These are phyloP conservation scores for Tetrahymena malaccensis DNA, from an alignment of 73 alveolate species.

Conservation along the genomic window DNA sequence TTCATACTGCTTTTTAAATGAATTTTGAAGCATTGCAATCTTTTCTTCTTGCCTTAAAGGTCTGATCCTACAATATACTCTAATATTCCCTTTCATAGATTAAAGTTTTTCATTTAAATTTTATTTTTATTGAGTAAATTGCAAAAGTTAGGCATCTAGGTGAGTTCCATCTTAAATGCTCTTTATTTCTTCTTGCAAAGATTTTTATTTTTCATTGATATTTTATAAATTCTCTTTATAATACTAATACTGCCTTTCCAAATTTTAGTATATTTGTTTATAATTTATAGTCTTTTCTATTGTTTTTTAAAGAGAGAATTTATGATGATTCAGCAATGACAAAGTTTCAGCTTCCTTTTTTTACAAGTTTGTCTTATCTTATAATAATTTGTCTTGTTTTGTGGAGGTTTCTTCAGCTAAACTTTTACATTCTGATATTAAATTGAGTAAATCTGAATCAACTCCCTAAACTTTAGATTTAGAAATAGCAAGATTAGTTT, in stretches of 20 bases:
- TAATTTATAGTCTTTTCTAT: neutral
- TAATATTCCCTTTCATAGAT: neutral
- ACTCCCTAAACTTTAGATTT: neutral
- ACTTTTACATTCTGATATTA: neutral
- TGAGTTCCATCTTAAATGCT: neutral
- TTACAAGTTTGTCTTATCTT: neutral
- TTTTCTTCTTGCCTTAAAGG: neutral
- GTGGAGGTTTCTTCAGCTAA: neutral
- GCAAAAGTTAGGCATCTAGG: neutral
- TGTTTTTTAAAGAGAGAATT: neutral
- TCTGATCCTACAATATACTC: neutral
- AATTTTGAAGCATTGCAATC: neutral
- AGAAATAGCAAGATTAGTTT: neutral
- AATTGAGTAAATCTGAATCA: neutral
- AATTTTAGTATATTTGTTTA: neutral
- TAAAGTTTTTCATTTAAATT: neutral
- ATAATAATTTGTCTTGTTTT: neutral
- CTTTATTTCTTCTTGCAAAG: neutral
- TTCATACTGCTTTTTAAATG: neutral
- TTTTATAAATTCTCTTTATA: neutral
- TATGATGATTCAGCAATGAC: neutral
- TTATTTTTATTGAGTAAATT: neutral
- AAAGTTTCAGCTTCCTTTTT: neutral
- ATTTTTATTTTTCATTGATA: neutral
- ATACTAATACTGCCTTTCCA: neutral